Evolutionary conservation across 2,329 filamentous ascomycete species (phyloP), one percentile per base, ranked within the genome.

Genomic region (Ophiocordyceps camponoti-floridani): DNA sequence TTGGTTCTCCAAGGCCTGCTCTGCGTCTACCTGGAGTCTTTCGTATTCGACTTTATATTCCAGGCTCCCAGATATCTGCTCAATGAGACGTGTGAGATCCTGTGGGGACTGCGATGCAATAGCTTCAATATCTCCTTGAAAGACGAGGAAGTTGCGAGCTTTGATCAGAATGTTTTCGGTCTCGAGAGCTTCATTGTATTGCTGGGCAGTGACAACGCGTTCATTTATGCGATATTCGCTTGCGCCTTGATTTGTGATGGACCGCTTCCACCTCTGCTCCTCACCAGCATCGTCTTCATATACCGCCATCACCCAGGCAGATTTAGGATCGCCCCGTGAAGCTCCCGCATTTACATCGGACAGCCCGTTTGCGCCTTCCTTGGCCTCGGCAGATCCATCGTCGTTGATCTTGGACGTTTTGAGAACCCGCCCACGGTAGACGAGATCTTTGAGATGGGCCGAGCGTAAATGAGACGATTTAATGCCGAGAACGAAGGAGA

Each of bases 151-250:
- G 59, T 98, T 98, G 51, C 91, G 78, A 31, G 91, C 91, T 62
- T 94, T 96, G 69, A 98, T 96, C 48, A 98, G 68, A 52, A 98
- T 98, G 56, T 95, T 95, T 61, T 98, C 89, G 18, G 78, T 70
- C 61, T 98, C 91, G 13, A 98, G 72, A 3, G 85, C 80, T 47
- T 89, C 82, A 59, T 96, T 96, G 69, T 98, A 98, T 58, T 91
- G 81, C 56, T 85, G 84, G 2, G 88, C 87, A 3, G 79, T 85
- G 42, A 98, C 91, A 35, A 82, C 69, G 43, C 83, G 82, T 53
- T 94, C 87, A 65, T 98, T 96, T 70, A 98, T 94, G 48, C 89
- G 82, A 62, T 96, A 98, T 63, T 96, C 89, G 68, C 88, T 95
- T 27, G 80, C 79, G 42, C 91, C 91, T 49, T 79, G 73, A 53